Evolutionary conservation across 106 monocot genomes (phyloP).

Genomic region (Amphibolis antarctica): DNA sequence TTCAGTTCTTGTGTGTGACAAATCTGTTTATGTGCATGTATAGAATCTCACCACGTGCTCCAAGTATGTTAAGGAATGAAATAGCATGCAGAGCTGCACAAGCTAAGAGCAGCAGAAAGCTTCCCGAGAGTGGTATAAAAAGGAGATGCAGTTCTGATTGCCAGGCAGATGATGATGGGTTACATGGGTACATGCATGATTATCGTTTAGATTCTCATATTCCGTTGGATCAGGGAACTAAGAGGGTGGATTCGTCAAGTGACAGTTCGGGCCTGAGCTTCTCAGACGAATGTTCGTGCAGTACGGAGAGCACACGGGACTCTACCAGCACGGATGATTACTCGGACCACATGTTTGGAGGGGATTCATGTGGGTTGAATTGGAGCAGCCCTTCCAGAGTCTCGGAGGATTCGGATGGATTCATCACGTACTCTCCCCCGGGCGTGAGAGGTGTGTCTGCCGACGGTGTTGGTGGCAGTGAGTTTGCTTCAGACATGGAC

Average conservation of each 20-base stretch:
- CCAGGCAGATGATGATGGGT: background rate
- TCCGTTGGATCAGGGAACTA: too few relatives aligned
- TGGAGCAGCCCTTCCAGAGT: constrained; percentile 17
- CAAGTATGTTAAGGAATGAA: constrained; percentile 25
- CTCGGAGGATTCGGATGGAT: constrained; percentile 24
- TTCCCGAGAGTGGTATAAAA: background rate
- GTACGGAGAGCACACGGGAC: constrained; percentile 45
- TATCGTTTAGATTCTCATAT: background rate
- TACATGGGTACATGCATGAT: too few relatives aligned
- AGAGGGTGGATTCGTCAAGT: constrained; percentile 25
- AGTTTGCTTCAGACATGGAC: constrained; percentile 9
- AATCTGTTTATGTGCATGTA: background rate
- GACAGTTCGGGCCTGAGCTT: constrained; percentile 42
- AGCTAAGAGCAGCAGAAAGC: background rate
- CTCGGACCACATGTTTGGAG: constrained; percentile 29
- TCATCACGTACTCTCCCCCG: constrained; percentile 3
- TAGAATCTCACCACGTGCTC: constrained; percentile 53
- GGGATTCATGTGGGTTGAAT: constrained; percentile 10
- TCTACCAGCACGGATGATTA: constrained; percentile 32
- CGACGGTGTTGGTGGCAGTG: background rate
- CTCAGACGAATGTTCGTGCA: constrained; percentile 40
- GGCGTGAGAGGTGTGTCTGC: background rate
- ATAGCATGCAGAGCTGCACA: background rate
- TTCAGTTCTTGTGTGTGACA: background rate
- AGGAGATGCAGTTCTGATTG: background rate